Evolutionary conservation across 352 stramenopile genomes (phyloP).

Genomic region (Phytophthora colocasiae): DNA sequence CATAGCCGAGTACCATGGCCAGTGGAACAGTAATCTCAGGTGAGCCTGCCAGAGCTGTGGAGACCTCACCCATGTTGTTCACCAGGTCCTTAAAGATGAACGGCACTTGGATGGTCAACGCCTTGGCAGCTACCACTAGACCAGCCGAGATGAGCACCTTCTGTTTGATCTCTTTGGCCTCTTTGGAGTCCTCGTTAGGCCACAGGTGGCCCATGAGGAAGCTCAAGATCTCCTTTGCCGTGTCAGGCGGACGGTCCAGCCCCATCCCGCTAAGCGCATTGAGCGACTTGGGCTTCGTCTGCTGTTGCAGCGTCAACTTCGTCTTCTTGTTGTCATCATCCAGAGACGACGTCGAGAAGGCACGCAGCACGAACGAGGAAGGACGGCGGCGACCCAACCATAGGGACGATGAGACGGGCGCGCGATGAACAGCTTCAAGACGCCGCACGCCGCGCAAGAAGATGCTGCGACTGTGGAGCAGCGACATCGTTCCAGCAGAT

Average conservation of each 20-base stretch:
- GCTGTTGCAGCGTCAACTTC: background rate
- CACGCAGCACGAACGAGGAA: constrained; percentile 14
- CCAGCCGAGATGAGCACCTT: constrained; percentile 84
- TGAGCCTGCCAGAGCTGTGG: constrained; percentile 37
- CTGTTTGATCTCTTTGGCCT: constrained; percentile 76
- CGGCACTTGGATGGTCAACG: constrained; percentile 95
- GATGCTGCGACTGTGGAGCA: constrained; percentile 52
- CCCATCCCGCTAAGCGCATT: constrained; percentile 35
- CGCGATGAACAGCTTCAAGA: constrained; percentile 28
- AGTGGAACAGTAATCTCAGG: constrained; percentile 67
- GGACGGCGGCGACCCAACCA: constrained; percentile 3
- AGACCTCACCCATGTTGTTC: constrained; percentile 71
- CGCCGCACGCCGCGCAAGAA: constrained; percentile 47
- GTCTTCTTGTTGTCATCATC: constrained; percentile 36
- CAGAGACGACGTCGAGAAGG: constrained; percentile 42
- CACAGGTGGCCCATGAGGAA: constrained; percentile 73
- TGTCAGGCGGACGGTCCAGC: constrained; percentile 39
- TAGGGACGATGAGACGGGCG: background rate
- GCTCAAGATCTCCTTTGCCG: constrained; percentile 64
- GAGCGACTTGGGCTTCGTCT: constrained; percentile 13
- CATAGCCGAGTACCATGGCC: constrained; percentile 95
- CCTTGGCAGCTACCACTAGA: constrained; percentile 92
- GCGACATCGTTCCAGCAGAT: constrained; percentile 38
- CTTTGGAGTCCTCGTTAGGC: constrained; percentile 60
- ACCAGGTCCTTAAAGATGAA: constrained; percentile 98